Evolutionary conservation across 352 stramenopile genomes (phyloP), one percentile per base, ranked within the genome.

Genomic region (Blastocystis sp.): DNA sequence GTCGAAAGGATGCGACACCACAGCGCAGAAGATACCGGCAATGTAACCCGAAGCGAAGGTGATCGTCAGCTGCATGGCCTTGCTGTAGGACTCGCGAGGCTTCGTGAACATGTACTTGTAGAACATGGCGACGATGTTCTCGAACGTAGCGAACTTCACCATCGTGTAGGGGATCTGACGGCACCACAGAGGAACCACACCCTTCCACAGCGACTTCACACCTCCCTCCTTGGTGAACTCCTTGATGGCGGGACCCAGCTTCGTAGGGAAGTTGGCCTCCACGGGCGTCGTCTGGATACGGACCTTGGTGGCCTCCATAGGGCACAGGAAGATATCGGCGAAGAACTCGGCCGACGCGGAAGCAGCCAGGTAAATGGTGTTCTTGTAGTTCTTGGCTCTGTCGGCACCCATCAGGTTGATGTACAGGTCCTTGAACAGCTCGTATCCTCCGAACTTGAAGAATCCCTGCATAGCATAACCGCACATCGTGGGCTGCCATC

Each of bases 1-100:
- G 91, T 99, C 96, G 64, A 95, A 95, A 72, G 96, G 96, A 92
- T 99, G 96, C 88, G 95, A 98, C 87, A 98, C 97, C 87, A 99
- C 96, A 84, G 96, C 96, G 81, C 95, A 96, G 87, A 97, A 96
- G 88, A 99, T 94, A 95, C 96, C 96, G 87, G 96, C 96, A 90
- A 98, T 92, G 89, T 98, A 97, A 92, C 96, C 96, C 54, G 94
- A 98, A n/a, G 90, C 88, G 81, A 99, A 96, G 18, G 95, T 97
- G 61, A 99, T 89, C 67, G 93, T 93, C 53, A 99, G 89, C 90
- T 98, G 96, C 56, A 92, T 94, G 87, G 88, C 91, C 88, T 96
- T 96, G 63, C 91, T 89, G 92, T 97, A 97, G 84, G 90, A 89
- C 84, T 91, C 91, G 88, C 94, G 94, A 67, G 92, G 92, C 88